Conservation (phyloP, 164 flowering plant species). For the Nymphaea colorata region DNA sequence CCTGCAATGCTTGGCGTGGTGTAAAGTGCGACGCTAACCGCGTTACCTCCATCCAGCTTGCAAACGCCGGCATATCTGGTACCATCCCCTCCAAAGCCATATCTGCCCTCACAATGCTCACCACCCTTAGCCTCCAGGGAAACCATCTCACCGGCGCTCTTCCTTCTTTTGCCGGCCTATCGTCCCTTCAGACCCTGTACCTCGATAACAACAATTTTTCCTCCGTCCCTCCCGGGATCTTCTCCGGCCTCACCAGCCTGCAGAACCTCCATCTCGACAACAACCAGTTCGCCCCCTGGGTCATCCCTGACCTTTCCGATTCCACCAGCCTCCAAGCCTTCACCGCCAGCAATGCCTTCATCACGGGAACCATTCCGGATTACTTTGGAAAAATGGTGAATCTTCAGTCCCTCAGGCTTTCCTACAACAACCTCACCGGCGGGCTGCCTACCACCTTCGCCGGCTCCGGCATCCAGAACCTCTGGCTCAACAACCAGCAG, state of each 20-base stretch:
- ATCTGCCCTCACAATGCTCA: constrained; percentile 17
- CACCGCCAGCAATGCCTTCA: constrained; percentile 16
- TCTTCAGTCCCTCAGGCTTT: constrained; percentile 23
- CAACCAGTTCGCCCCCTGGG: constrained; percentile 28
- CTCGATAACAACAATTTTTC: constrained; percentile 24
- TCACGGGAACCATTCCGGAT: constrained; percentile 30
- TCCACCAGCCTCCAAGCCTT: constrained; percentile 15
- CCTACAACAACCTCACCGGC: constrained; percentile 45
- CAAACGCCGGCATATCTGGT: constrained; percentile 16
- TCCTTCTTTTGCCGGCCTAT: constrained; percentile 17
- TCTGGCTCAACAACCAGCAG: constrained; percentile 36
- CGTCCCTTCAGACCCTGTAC: constrained; percentile 11
- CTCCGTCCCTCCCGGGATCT: constrained; percentile 10
- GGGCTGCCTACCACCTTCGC: constrained; percentile 22
- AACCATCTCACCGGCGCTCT: constrained; percentile 20
- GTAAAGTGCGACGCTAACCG: background rate
- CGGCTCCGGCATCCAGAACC: constrained; percentile 15
- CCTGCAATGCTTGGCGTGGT: background rate
- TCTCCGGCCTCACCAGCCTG: constrained; percentile 17
- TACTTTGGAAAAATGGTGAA: constrained; percentile 18
- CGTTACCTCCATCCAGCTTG: constrained; percentile 19
- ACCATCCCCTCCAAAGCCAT: constrained; percentile 18
- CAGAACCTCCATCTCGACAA: constrained; percentile 13
- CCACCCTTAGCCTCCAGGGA: constrained; percentile 15
- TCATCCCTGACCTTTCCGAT: constrained; percentile 19